Evolutionary conservation across 2,329 filamentous ascomycete species (phyloP).

Genomic region (Eutypa lata): DNA sequence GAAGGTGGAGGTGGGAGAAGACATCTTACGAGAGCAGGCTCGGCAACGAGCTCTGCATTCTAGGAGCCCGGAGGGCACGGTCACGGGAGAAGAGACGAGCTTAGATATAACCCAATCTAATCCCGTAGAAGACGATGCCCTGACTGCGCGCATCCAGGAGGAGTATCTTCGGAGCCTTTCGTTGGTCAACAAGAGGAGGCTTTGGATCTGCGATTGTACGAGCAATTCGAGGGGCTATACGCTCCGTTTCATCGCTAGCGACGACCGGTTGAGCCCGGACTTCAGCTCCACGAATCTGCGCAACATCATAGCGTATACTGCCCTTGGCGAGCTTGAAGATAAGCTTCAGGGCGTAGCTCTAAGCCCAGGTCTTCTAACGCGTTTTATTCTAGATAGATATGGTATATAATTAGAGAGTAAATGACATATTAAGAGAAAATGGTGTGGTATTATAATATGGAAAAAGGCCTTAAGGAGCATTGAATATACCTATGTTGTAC

Average conservation of each 20-base stretch:
- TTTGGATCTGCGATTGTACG: not conserved
- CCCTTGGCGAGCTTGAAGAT: constrained; percentile 2
- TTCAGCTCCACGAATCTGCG: constrained; percentile 15
- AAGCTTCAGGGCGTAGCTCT: constrained; percentile 8
- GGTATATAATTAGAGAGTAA: not conserved
- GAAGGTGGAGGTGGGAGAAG: not conserved
- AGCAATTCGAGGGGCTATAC: not conserved
- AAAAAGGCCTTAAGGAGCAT: no score
- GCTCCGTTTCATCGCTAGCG: constrained; percentile 7
- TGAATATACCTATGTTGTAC: no score
- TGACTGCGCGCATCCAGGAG: not conserved
- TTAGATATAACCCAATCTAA: no score
- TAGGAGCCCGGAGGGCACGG: not conserved
- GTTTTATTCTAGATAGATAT: not conserved
- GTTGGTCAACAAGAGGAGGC: not conserved
- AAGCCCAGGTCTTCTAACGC: constrained; percentile 9
- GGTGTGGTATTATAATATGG: no score
- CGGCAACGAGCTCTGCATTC: not conserved
- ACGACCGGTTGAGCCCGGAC: constrained; percentile 8
- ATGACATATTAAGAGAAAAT: no score
- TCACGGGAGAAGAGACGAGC: not conserved
- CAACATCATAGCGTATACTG: constrained; percentile 2
- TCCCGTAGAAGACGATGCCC: not conserved
- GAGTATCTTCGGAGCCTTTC: not conserved
- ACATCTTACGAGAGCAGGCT: not conserved